Evolutionary conservation across 2,329 filamentous ascomycete genomes (phyloP), one percentile per base, ranked within the genome.

Genomic region (Plectosphaerella sp.): DNA sequence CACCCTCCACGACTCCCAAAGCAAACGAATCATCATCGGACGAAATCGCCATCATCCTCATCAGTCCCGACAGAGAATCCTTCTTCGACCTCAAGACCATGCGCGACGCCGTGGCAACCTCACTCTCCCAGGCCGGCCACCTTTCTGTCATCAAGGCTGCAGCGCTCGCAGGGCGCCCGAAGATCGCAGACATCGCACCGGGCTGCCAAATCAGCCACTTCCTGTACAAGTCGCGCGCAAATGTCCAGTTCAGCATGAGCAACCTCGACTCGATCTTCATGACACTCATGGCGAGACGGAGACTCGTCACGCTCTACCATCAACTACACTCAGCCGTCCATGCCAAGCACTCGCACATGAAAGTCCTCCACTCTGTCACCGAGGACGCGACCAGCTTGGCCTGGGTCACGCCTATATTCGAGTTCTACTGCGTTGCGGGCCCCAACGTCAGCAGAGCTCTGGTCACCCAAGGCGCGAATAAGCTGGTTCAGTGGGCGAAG

Each of bases 231-330:
- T 96, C 90, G 15, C 83, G 90, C 54, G 86, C 87, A 18, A 96
- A 99, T 61, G 94, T 99, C 25, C 95, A 99, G 67, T 99, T 97
- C 69, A 88, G 84, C 59, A 96, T 96, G 90, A 88, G 92, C 1
- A 85, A 89, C 0, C 87, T 91, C 55, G 77, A 83, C 10, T 87
- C 89, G 0, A 75, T 85, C 52, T 94, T 94, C 62, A 60, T 59
- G 37, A 61, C 64, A 18, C 66, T 81, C 4, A 72, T 89, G 46
- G 77, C 83, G 42, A 79, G 83, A 48, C 78, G 91, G 65, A 82
- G 84, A 70, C 76, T 97, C 28, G 86, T 97, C 77, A 88, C 86
- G 15, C 76, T 93, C 10, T 99, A 99, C 67, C 86, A 92, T 63
- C 83, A 85, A 57, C 78, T 99, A 1, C 94, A 99, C 65, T 82